Conservation (phyloP, 768 basidiomycete species). For the Boletus vinaceobasis region DNA sequence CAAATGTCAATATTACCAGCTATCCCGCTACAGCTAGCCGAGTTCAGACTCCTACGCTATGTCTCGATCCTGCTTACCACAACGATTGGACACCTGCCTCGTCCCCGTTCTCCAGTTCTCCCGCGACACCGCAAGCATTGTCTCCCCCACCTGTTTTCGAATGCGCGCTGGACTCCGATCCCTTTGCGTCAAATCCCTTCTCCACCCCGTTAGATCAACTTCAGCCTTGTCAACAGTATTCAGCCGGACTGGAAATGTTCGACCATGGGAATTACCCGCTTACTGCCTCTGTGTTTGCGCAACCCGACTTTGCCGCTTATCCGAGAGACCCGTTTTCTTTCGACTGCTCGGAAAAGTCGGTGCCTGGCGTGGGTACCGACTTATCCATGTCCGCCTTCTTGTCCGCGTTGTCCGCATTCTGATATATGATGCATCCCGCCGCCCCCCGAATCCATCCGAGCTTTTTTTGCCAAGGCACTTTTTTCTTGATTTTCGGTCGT, state of each 20-base stretch:
- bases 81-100: constrained; percentile 42
- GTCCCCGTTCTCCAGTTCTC: constrained; percentile 43
- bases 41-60: constrained; percentile 32
- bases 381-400: constrained; percentile 33
- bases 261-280: constrained; percentile 11
- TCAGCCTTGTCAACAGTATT: constrained; percentile 19
- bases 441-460: constrained; percentile 6
- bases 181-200: constrained; percentile 19
- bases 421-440: constrained; percentile 9
- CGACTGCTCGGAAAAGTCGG: constrained; percentile 22
- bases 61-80: constrained; percentile 39
- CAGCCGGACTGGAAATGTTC: constrained; percentile 20
- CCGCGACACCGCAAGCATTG: constrained; percentile 39
- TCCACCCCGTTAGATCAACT: constrained; percentile 11
- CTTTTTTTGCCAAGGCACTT: not conserved
- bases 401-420: constrained; percentile 29
- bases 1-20: constrained; percentile 11
- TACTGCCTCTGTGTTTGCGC: constrained; percentile 13
- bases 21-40: constrained; percentile 24
- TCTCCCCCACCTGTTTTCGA: constrained; percentile 31
- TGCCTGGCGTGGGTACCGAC: constrained; percentile 23
- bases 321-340: constrained; percentile 25
- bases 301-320: constrained; percentile 21
- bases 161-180: constrained; percentile 18
- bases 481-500: constrained; percentile 2